Base-by-base conservation (phyloP, 495 filamentous ascomycete species). In the Podospora appendiculata region DNA sequence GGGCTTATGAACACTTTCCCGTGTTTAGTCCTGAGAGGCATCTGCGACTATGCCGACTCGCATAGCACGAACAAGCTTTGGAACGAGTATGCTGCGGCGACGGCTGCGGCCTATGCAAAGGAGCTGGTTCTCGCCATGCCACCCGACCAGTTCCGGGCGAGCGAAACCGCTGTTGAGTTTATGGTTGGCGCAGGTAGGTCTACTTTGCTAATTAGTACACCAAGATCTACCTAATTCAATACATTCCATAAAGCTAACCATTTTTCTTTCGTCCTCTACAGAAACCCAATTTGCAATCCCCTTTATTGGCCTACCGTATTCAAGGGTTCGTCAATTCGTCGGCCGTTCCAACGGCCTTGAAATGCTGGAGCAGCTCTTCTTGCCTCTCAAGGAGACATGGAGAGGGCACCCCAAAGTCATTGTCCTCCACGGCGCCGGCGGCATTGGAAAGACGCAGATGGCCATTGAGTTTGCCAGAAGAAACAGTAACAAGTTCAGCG, bases 21-120 rank as follows among this genome's bases (percentile, higher is more conserved):
- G 10, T 62, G 54, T 41, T 11, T 72, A 0, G 57, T 72, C 12
- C 64, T 72, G 52, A 67, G 70, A 47, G 64, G 64, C 10, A 65
- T 71, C n/a, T 68, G 64, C 43, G 69, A 73, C 45, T 73, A 73
- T 55, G 56, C 69, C 11, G 70, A 73, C 47, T 66, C 64, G 54
- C 67, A 70, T 47, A 25, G 25, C 5, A 71, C 69, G 52, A 60
- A 64, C 53, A 60, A 73, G 48, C 39, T 7, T 1, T 64, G 58
- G 61, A 50, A 66, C 17, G 32, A 40, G 6, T 52, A 65, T 25
- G 62, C 58, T 0, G 54, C 62, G 0, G 50, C 53, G 3, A 42
- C 54, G 32, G 62, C 63, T 1, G 62, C 62, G 0, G 62, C 54
- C 1, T 63, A 50, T 47, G 50, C 54, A 4, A 62, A 54, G 43